Evolutionary conservation across 495 filamentous ascomycete species (phyloP), one percentile per base, ranked within the genome.

Genomic region (Paragyromitra xinjiangensis): DNA sequence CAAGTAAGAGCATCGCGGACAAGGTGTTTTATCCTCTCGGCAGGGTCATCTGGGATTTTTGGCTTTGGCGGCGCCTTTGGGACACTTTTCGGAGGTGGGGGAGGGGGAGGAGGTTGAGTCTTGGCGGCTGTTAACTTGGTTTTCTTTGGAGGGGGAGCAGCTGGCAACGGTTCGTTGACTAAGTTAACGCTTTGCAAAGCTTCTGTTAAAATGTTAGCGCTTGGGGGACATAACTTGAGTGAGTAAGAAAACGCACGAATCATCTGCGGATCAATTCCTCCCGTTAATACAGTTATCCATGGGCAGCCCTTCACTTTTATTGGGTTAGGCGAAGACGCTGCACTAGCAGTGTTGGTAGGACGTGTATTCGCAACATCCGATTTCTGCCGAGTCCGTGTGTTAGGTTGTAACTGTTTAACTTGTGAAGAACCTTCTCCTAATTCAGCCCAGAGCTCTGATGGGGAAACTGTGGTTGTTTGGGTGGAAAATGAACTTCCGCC

Each of bases 41-140:
- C 34, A 14, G 80, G 80, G 9, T 81, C 80, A n/a, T 73, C 79
- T 14, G 80, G 80, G 14, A 81, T 55, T 59, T 81, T 81, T 19
- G 77, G 37, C 61, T 64, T 78, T 22, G 61, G 65, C 11, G 61
- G 29, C 24, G 44, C 66, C 9, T 71, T 78, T 19, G 61, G 16
- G 29, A 7, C 8, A 8, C 40, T 55, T 61, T 77, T 77, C 1
- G 63, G 68, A 0, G 40, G 53, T 14, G 53, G 67, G 11, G 65
- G 65, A 9, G 65, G 64, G 0, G 64, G 64, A 8, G 14, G 48
- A 3, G 65, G 67, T 26, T 62, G 68, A 24, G 70, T 24, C 14
- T 55, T 70, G 8, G 55, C 48, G 22, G 64, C 16, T 42, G 44
- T 62, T 53, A 45, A 11, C 50, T 78, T 79, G 26, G 51, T 22